Base-by-base conservation (phyloP, 192 early-diverging fungal species). In the Umbelopsis ramanniana region DNA sequence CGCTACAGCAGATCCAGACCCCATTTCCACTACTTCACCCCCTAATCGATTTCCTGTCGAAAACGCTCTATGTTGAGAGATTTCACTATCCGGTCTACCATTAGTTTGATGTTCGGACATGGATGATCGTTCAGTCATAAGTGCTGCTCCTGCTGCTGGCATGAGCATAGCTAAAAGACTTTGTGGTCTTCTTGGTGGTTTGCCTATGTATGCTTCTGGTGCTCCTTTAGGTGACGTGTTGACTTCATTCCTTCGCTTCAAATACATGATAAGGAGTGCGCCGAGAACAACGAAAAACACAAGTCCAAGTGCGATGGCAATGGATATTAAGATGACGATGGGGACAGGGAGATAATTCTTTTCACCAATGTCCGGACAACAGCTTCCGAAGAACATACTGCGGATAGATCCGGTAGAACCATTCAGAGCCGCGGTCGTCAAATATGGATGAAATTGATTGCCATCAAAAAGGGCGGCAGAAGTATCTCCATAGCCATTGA, bases 251-350 rank as follows among this genome's bases (percentile, higher is more conserved):
- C 66, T 68, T 55, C 75, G 67, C 21, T 67, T 80, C 26, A 76
- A 22, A 45, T 76, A 78, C 19, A 82, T 54, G n/a, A 87, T 87
- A 10, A 83, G 50, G 47, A 94, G 79, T 5, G 88, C 89, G 35
- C 82, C 52, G 5, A 87, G 67, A 50, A 93, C 89, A 67, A 94
- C 88, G 15, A 91, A 74, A 67, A 89, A 82, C 35, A 89, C 89
- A 8, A 92, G 77, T 8, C 79, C 88, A 22, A 92, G 78, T 10
- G 90, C 85, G 21, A 90, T 87, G 19, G 84, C 89, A 21, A 90
- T 73, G 23, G 91, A 87, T 52, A 90, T 87, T 2, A 92, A 73
- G 50, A 94, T 89, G 0, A 94, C 89, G 54, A 91, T 69, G 0
- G 89, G 85, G 0, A 87, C 70, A 1, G 92, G 50, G 14, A 53